Evolutionary conservation across 2,329 filamentous ascomycete species (phyloP), one percentile per base, ranked within the genome.

Genomic region (Paramyrothecium sp.): DNA sequence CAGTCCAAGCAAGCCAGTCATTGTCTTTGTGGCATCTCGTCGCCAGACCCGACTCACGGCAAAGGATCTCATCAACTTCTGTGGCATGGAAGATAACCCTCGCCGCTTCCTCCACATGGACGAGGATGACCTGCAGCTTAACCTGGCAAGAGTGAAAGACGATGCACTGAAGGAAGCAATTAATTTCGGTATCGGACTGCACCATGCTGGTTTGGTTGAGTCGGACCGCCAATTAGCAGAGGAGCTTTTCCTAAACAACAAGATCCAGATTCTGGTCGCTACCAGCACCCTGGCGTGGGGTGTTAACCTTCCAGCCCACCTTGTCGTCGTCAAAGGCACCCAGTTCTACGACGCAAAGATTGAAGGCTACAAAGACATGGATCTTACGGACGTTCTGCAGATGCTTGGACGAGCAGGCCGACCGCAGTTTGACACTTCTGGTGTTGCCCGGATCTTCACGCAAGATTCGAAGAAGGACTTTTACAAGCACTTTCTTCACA

Each of bases 401-500:
- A 99, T 99, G 95, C 81, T 99, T 26, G 95, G 95, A 65, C 89
- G 95, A 75, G 95, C 95, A 13, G 95, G 95, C 17, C 90, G 95
- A 61, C 95, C 95, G 3, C 95, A 99, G 70, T 99, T 99, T 71
- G 95, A 99, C 73, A 90, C 89, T 55, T 96, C 93, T 0, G 95
- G 96, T 63, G 96, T 99, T 57, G 96, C 95, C 11, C 89, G 94
- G 30, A 99, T 99, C 69, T 97, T 99, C 70, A 99, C 95, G 0
- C 93, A 99, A 68, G 93, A 98, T 67, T 81, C 94, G 2, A 99
- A 98, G 81, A 99, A 99, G 75, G 92, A 96, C 58, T 99, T 99
- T 74, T 99, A 99, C 78, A 99, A 99, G 78, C 95, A 99, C 75
- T 99, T 99, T 77, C 76, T 99, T 55, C 95, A 99, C 70, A 98